Percentiles rank a stretch among this genome's conserved stretches.
Conservation (phyloP, 495 filamentous ascomycete species). For the Venustampulla echinocandica region DNA sequence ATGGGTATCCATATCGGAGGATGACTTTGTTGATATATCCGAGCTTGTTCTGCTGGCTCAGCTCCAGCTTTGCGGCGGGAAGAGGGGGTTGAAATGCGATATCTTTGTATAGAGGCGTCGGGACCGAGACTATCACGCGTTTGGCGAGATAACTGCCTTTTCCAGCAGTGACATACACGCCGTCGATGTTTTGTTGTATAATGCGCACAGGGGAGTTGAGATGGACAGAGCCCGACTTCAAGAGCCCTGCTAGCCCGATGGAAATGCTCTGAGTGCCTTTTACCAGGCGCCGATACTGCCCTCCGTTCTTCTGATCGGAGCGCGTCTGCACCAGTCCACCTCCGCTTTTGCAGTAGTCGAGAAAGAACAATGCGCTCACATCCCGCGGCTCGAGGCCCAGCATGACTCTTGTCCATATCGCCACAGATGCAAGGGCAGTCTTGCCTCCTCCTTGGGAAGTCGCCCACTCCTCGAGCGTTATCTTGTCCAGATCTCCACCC, state of each 20-base stretch:
- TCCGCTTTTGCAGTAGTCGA: slow-evolving; percentile 40
- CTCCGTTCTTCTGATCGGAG: slow-evolving; percentile 35
- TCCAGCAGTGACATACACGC: slow-evolving; percentile 13
- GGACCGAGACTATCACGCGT: slow-evolving; percentile 31
- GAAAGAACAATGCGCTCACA: slow-evolving; percentile 37
- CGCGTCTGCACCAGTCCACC: slow-evolving; percentile 34
- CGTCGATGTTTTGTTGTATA: slow-evolving; percentile 3
- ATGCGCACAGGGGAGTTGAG: slow-evolving; percentile 22
- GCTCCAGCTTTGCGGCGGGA: slow-evolving; percentile 19
- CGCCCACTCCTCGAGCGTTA: slow-evolving; percentile 27
- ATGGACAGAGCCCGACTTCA: slow-evolving; percentile 18
- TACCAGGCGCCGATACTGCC: slow-evolving; percentile 32
- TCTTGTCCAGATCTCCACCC: slow-evolving; percentile 1
- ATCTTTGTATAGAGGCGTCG: slow-evolving; percentile 25
- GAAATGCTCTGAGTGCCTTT: slow-evolving; percentile 26
- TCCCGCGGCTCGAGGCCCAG: slow-evolving; percentile 35
- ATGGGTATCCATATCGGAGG: slow-evolving; percentile 30
- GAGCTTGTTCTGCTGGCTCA: slow-evolving; percentile 15
- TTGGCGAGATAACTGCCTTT: slow-evolving; percentile 22
- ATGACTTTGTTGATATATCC: slow-evolving; percentile 35
- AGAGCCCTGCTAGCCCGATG: slow-evolving; percentile 17
- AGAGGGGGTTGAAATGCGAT: slow-evolving; percentile 29
- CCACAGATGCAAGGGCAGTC: slow-evolving; percentile 22
- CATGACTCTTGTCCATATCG: slow-evolving; percentile 35
- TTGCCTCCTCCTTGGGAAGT: slow-evolving; percentile 20